Evolutionary conservation across 495 filamentous ascomycete species (phyloP).

Genomic region (Lepraria neglecta): DNA sequence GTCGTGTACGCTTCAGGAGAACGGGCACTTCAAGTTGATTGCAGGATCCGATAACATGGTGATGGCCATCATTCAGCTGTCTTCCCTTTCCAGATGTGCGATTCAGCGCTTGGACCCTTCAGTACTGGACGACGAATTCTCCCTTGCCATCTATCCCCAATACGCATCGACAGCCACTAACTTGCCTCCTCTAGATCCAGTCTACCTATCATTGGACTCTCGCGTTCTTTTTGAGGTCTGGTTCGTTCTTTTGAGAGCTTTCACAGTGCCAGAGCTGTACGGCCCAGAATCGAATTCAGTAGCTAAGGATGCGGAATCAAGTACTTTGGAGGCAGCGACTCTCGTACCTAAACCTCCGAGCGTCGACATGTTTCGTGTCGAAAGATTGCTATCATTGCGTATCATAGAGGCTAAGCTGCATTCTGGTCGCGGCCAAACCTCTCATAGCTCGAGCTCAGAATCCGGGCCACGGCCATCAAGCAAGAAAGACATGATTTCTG

Average conservation of each 20-base stretch:
- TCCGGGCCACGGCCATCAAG: constrained; percentile 21
- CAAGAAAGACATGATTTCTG: constrained; percentile 20
- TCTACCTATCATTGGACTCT: constrained; percentile 82
- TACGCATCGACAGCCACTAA: constrained; percentile 61
- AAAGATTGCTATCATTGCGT: constrained; percentile 52
- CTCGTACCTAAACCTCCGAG: constrained; percentile 31
- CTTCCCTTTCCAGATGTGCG: constrained; percentile 79
- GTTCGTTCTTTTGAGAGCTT: constrained; percentile 89
- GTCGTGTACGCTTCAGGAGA: constrained; percentile 90
- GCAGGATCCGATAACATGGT: constrained; percentile 73
- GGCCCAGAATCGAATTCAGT: constrained; percentile 43
- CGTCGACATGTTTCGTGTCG: constrained; percentile 59
- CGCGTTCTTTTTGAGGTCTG: constrained; percentile 91
- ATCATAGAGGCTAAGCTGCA: constrained; percentile 56
- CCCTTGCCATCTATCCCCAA: constrained; percentile 84
- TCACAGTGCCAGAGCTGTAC: constrained; percentile 90
- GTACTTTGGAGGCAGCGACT: constrained; percentile 25
- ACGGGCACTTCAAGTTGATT: constrained; percentile 87
- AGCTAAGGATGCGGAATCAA: constrained; percentile 18
- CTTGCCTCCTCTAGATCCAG: constrained; percentile 59
- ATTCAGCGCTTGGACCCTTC: constrained; percentile 84
- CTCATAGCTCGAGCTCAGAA: constrained; percentile 20
- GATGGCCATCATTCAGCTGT: constrained; percentile 78
- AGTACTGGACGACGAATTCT: constrained; percentile 91
- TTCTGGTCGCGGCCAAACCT: constrained; percentile 18